These are phyloP conservation scores for Sechiopsis laciniata DNA, from an alignment of 306 rosid species.

Conservation along the genomic window DNA sequence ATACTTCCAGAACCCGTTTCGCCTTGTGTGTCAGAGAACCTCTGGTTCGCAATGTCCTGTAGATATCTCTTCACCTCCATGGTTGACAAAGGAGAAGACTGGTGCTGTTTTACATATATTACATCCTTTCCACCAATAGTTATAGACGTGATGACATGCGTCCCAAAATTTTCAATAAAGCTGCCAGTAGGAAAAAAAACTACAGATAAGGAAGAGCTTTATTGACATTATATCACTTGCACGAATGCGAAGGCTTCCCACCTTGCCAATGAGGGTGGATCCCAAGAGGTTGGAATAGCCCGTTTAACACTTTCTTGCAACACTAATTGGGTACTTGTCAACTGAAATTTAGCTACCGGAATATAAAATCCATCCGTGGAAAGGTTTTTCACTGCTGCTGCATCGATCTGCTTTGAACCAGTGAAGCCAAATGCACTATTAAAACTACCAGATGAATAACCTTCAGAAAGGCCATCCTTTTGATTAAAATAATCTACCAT, in stretches of 20 bases:
- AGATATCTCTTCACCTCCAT: slow-evolving; percentile 68
- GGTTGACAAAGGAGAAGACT: slow-evolving; percentile 60
- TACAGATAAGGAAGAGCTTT: slow-evolving; percentile 27
- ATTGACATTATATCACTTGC: slow-evolving; percentile 15
- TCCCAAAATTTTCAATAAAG: slow-evolving; percentile 84
- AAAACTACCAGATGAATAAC: slow-evolving; percentile 72
- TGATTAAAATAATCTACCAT: slow-evolving; percentile 80
- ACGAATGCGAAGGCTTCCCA: slow-evolving; percentile 28
- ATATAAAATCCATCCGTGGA: slow-evolving; percentile 45
- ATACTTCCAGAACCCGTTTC: slow-evolving; percentile 51
- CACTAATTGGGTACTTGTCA: slow-evolving; percentile 37
- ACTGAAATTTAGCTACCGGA: slow-evolving; percentile 41
- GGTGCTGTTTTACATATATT: slow-evolving; percentile 74
- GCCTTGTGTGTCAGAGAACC: slow-evolving; percentile 56
- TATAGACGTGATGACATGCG: slow-evolving; percentile 71
- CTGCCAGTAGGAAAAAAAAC: slow-evolving; percentile 37
- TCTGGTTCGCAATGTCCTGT: slow-evolving; percentile 65
- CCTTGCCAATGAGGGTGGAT: slow-evolving; percentile 72
- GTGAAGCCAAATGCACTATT: slow-evolving; percentile 84
- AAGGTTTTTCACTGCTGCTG: slow-evolving; percentile 56
- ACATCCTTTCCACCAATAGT: slow-evolving; percentile 91
- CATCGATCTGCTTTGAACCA: slow-evolving; percentile 66
- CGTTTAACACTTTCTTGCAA: slow-evolving; percentile 58
- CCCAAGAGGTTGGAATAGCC: slow-evolving; percentile 67
- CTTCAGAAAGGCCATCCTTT: slow-evolving; percentile 53